Conservation (phyloP, 2,329 filamentous ascomycete species). For the Fusarium sp. region DNA sequence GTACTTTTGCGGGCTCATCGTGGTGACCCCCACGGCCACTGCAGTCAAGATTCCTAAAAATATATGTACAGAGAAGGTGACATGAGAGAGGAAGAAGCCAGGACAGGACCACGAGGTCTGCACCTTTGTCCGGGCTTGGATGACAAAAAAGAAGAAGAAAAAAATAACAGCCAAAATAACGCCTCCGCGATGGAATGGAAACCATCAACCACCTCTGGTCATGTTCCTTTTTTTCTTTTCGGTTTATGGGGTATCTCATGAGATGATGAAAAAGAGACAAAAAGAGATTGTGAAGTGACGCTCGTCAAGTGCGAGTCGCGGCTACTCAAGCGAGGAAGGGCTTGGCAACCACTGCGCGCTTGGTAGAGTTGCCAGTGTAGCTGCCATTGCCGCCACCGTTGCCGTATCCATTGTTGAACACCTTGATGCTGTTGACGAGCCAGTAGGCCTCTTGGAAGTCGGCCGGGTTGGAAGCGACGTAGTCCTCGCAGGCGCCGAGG, state of each 20-base stretch:
- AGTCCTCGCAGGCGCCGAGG: slow-evolving; percentile 77
- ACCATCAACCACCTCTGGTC: background rate
- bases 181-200: background rate
- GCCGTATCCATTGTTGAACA: slow-evolving; percentile 56
- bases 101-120: slow-evolving; percentile 3
- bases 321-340: slow-evolving; percentile 34
- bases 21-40: background rate
- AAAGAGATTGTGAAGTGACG: background rate
- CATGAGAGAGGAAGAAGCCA: slow-evolving; percentile 21
- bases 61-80: slow-evolving; percentile 38
- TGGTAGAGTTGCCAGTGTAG: slow-evolving; percentile 16
- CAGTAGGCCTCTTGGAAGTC: slow-evolving; percentile 82
- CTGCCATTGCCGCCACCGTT: slow-evolving; percentile 16
- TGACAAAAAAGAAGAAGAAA: background rate
- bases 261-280: slow-evolving; percentile 1
- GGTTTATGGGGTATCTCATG: slow-evolving; percentile 28
- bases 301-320: background rate
- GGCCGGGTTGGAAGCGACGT: slow-evolving; percentile 76
- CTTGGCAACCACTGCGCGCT: slow-evolving; percentile 25
- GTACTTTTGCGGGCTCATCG: slow-evolving; percentile 17
- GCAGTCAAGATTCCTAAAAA: slow-evolving; percentile 15
- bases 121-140: slow-evolving; percentile 10
- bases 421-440: slow-evolving; percentile 78
- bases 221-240: background rate
- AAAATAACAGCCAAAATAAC: slow-evolving; percentile 14